Percentiles rank a stretch among this genome's conserved stretches.
Conservation (phyloP, 306 rosid species). For the Cotoneaster glaucophyllus region DNA sequence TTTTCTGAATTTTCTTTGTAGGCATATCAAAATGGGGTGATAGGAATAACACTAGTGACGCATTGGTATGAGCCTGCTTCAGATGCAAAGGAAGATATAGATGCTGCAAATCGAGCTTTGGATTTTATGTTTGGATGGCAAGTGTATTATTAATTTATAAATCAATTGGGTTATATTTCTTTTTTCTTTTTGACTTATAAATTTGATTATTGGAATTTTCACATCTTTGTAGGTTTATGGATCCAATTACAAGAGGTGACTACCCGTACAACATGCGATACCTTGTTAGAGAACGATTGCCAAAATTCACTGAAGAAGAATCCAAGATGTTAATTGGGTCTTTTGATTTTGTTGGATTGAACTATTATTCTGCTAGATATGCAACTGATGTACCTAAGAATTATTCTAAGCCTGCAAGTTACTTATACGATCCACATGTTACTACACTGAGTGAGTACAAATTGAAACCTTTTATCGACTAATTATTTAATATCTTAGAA, state of each 20-base stretch:
- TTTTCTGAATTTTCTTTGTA: background rate
- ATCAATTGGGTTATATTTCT: too few relatives aligned
- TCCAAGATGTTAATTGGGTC: constrained; percentile 40
- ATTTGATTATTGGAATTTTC: background rate
- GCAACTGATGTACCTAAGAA: constrained; percentile 20
- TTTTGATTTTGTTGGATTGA: constrained; percentile 52
- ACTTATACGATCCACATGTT: constrained; percentile 23
- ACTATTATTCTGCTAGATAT: constrained; percentile 48
- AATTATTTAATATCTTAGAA: background rate
- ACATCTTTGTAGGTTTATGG: constrained; percentile 40
- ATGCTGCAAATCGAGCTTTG: constrained; percentile 14
- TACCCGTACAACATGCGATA: constrained; percentile 43
- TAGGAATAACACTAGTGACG: constrained; percentile 20
- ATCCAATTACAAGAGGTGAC: constrained; percentile 42
- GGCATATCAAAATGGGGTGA: constrained; percentile 17
- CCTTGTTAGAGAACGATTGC: constrained; percentile 36
- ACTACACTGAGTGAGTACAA: constrained; percentile 24
- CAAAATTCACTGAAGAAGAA: constrained; percentile 36
- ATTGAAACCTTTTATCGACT: background rate
- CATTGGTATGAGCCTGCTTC: constrained; percentile 16
- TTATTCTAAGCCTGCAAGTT: background rate
- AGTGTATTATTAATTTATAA: background rate
- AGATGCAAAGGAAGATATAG: background rate
- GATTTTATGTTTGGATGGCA: constrained; percentile 30
- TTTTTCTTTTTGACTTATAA: too few relatives aligned